These are phyloP conservation scores for Nicotiana benthamiana DNA, from an alignment of 257 asterid species.

Conservation along the genomic window DNA sequence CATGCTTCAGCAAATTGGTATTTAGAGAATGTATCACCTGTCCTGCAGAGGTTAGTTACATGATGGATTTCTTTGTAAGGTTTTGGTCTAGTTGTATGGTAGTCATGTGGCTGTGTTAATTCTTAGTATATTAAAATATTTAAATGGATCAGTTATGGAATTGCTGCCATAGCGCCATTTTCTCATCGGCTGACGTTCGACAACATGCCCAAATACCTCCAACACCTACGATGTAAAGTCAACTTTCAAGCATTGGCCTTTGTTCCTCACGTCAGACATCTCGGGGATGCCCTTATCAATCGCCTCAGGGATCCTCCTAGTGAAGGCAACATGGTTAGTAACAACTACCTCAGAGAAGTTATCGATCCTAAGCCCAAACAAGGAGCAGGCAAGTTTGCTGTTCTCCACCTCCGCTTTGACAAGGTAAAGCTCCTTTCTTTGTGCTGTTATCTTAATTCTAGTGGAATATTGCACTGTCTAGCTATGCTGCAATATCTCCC, in stretches of 20 bases:
- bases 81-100: not conserved
- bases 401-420: conserved; percentile 93
- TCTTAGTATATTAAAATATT: not conserved
- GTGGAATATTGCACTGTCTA: not conserved
- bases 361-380: conserved; percentile 24
- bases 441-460: not conserved
- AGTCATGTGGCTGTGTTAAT: not conserved
- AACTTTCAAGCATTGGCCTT: conserved; percentile 82
- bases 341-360: conserved; percentile 40
- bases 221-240: conserved; percentile 90
- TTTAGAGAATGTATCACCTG: conserved; percentile 69
- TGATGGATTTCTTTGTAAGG: not conserved
- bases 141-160: conserved; percentile 61
- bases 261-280: conserved; percentile 82
- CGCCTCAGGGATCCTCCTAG: conserved; percentile 55
- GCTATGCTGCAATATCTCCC: not conserved
- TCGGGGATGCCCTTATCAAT: conserved; percentile 79
- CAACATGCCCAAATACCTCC: conserved; percentile 88
- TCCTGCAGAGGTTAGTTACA: conserved; percentile 62
- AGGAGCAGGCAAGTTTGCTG: conserved; percentile 70
- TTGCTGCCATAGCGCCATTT: conserved; percentile 94
- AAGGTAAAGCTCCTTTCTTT: conserved; percentile 38
- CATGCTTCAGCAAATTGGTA: conserved; percentile 99
- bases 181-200: conserved; percentile 91
- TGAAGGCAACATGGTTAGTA: conserved; percentile 27